These are phyloP conservation scores for Cudoniella acicularis DNA, from an alignment of 495 filamentous ascomycete genomes.

Conservation along the genomic window DNA sequence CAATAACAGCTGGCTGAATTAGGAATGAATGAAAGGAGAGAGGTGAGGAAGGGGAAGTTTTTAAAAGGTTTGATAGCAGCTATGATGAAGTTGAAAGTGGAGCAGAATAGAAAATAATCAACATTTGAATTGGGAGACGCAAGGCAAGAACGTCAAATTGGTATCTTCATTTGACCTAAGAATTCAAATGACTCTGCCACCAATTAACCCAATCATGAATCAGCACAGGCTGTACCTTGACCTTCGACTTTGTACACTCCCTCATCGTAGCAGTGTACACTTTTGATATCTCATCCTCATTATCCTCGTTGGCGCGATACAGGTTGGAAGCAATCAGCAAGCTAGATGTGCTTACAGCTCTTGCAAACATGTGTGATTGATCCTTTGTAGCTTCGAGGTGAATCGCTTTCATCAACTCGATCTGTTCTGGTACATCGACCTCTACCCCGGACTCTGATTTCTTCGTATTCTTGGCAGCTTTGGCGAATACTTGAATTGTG, in stretches of 20 bases:
- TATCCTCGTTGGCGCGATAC: slow-evolving; percentile 31
- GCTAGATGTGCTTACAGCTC: slow-evolving; percentile 46
- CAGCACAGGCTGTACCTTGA: slow-evolving; percentile 45
- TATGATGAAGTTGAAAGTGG: no score
- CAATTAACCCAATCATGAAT: slow-evolving; percentile 55
- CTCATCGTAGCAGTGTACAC: slow-evolving; percentile 43
- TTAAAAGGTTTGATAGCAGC: no score
- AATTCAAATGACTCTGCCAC: slow-evolving; percentile 47
- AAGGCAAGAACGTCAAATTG: no score
- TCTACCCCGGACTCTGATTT: slow-evolving; percentile 19
- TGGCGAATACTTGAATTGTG: slow-evolving; percentile 67
- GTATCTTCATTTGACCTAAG: no score
- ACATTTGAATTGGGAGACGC: no score
- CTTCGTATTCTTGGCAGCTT: slow-evolving; percentile 51
- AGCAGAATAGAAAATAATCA: no score
- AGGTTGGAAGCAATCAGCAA: slow-evolving; percentile 43
- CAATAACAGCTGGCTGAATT: no score
- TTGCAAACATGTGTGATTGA: slow-evolving; percentile 42
- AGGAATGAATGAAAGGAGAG: no score
- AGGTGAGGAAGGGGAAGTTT: no score
- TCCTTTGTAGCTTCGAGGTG: slow-evolving; percentile 70
- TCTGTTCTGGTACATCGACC: slow-evolving; percentile 34
- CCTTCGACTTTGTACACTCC: slow-evolving; percentile 39
- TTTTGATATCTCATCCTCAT: slow-evolving; percentile 29
- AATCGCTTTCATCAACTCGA: slow-evolving; percentile 59